Base-by-base conservation (phyloP, 768 basidiomycete species). In the Boletus reticuloceps region DNA sequence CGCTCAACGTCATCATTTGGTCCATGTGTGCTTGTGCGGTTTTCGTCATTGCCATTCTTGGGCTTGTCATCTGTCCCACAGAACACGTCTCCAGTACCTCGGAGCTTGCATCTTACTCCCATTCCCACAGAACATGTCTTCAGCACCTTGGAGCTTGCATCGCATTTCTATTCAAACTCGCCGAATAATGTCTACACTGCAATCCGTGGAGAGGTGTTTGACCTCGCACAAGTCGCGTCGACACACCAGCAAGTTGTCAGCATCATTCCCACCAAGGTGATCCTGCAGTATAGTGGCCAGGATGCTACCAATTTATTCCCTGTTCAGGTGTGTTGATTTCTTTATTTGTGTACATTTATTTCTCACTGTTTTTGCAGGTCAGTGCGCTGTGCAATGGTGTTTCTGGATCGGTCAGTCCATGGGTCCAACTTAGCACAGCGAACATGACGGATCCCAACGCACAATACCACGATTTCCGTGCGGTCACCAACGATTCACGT, bases 171-270 rank as follows among this genome's bases (percentile, higher is more conserved):
- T 42, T 59, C 74, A 57, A 73, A 80, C 60, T 78, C 78, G 50
- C 85, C 91, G 1, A 87, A 88, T 58, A 88, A 89, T 53, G 89
- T 90, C 39, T 88, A 85, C n/a, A n/a, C n/a, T n/a, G n/a, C n/a
- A n/a, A n/a, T n/a, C n/a, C n/a, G n/a, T n/a, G n/a, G 97, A 13
- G 97, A 99, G 70, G 91, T 96, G 2, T 98, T 99, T 65, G 93
- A 98, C 64, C 77, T 98, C 45, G 84, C 85, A 0, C 64, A 72
- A 22, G 75, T 93, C 56, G 83, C 89, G 5, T 69, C 76, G 11
- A 82, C 80, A 1, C 95, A 98, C 72, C 69, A 75, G 19, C 50
- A 80, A 2, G 72, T 82, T 22, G 82, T 97, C 6, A 76, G 76
- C 12, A 88, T 98, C 34, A 84, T 98, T 1, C 82, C 89, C 11